Evolutionary conservation across 352 stramenopile species (phyloP), one percentile per base, ranked within the genome.

Genomic region (Globisporangium paddicum): DNA sequence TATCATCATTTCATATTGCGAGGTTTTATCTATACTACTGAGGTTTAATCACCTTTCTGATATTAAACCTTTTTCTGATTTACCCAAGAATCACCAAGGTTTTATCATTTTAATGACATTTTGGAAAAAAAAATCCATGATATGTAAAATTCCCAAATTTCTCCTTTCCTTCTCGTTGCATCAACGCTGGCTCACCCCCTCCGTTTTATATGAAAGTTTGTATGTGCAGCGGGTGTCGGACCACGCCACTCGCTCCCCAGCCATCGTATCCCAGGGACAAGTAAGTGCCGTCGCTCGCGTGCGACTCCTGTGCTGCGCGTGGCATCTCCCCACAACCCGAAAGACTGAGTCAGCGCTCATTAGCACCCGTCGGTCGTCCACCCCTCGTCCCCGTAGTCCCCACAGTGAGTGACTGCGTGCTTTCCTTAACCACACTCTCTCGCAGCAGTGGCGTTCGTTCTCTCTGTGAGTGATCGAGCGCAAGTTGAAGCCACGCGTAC

Each of bases 261-360:
- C 26, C 25, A 58, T n/a, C 40, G 41, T 35, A 58, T 49, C 37
- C 37, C 9, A 55, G 48, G 48, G 32, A 55, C 26, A 45, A 25
- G 30, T 16, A 37, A 18, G 52, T 25, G 51, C 26, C 25, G 46
- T 35, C 23, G 21, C 23, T 19, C 23, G 18, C 19, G 5, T 30
- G 16, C 2, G 11, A 6, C 41, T 8, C 8, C 23, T n/a, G 26
- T 21, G 38, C 32, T 21, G 38, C 32, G 37, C 21, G 13, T 35
- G 50, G 34, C 50, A 35, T 47, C 50, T 44, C 13, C n/a, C 10
- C 26, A 34, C 50, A 44, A 56, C 32, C 49, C 30, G 34, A 56
- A 56, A 57, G 38, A 57, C 50, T 57, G 50, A 57, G 50, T 57
- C 34, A 57, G 50, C 50, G 50, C 50, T 57, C 50, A 45, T 57